Evolutionary conservation across 257 asterid species (phyloP), one percentile per base, ranked within the genome.

Genomic region (Asclepias syriaca): DNA sequence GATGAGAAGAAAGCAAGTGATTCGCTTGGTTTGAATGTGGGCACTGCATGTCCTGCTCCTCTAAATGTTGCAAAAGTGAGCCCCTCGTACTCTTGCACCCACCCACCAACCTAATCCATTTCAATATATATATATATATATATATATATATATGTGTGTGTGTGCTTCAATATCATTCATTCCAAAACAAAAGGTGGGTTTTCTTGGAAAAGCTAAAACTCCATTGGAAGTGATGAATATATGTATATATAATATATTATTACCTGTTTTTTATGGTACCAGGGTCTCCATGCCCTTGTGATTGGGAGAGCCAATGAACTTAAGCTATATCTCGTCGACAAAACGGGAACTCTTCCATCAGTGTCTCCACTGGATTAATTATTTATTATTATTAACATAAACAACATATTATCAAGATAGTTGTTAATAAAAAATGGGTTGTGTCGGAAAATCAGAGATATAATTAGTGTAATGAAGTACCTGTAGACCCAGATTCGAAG

Each of bases 11-110:
- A 85, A 18, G 91, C 86, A 37, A 90, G 88, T 0, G 98, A 83
- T 70, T 89, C 97, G 63, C 90, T 79, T 4, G 95, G 96, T 69
- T 90, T 93, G 88, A 93, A 93, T 34, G 81, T 83, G 1, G 97
- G 98, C 75, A 93, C 98, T 3, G 89, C 97, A 77, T 93, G 98
- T 0, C 98, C 98, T 11, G 98, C 98, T 69, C 98, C 98, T 71
- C 97, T 86, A 50, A 93, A 87, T 59, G 98, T 93, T 14, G 92
- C 97, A 71, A 87, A 93, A 40, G 98, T 93, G 6, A 93, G 84
- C 21, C 98, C 98, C 27, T 85, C 24, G 65, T 89, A 93, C 76
- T 90, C 96, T 81, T 93, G 91, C 69, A 89, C 37, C 98, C 98
- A 93, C 37, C 98, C 98, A 34, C 89, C 90, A 77, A 93, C 98